These are phyloP conservation scores for Penicillium sp. DNA, from an alignment of 2,329 filamentous ascomycete species.

Conservation along the genomic window DNA sequence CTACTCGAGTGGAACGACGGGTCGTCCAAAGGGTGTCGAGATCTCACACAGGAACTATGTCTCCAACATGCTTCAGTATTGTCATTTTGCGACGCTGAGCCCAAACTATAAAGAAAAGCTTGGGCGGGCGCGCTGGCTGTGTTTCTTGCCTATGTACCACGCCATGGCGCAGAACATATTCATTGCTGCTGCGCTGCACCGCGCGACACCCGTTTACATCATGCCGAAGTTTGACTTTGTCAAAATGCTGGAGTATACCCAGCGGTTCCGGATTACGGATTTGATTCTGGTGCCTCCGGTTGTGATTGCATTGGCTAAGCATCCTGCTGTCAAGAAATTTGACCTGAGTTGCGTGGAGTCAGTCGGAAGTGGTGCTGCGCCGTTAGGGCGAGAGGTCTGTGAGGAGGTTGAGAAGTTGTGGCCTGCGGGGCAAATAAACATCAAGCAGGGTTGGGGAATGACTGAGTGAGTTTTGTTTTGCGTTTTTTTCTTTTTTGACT, in stretches of 20 bases:
- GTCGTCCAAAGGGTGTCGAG: slow-evolving; percentile 80
- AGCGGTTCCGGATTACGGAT: slow-evolving; percentile 68
- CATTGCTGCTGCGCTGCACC: slow-evolving; percentile 59
- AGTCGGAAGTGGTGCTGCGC: slow-evolving; percentile 69
- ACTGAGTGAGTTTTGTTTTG: slow-evolving; percentile 62
- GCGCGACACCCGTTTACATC: slow-evolving; percentile 66
- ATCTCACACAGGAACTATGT: slow-evolving; percentile 78
- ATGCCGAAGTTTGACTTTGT: slow-evolving; percentile 78
- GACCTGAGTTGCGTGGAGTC: slow-evolving; percentile 67
- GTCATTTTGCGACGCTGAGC: slow-evolving; percentile 50
- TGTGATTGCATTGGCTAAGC: slow-evolving; percentile 71
- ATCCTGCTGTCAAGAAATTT: slow-evolving; percentile 64
- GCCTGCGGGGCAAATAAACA: slow-evolving; percentile 50
- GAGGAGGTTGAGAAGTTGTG: slow-evolving; percentile 62
- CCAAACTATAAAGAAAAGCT: slow-evolving; percentile 52
- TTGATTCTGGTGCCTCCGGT: slow-evolving; percentile 74
- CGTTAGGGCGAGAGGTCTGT: slow-evolving; percentile 57
- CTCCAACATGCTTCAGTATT: slow-evolving; percentile 66
- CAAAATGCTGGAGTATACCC: slow-evolving; percentile 68
- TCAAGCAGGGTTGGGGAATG: slow-evolving; percentile 84
- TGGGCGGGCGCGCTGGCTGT: slow-evolving; percentile 53
- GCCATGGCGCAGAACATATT: slow-evolving; percentile 73
- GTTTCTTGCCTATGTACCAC: slow-evolving; percentile 77
- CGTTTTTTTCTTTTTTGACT: background rate
- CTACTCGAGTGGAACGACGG: slow-evolving; percentile 74